Evolutionary conservation across 805 yeast genomes (phyloP), one percentile per base, ranked within the genome.

Genomic region (Spathaspora boniae): DNA sequence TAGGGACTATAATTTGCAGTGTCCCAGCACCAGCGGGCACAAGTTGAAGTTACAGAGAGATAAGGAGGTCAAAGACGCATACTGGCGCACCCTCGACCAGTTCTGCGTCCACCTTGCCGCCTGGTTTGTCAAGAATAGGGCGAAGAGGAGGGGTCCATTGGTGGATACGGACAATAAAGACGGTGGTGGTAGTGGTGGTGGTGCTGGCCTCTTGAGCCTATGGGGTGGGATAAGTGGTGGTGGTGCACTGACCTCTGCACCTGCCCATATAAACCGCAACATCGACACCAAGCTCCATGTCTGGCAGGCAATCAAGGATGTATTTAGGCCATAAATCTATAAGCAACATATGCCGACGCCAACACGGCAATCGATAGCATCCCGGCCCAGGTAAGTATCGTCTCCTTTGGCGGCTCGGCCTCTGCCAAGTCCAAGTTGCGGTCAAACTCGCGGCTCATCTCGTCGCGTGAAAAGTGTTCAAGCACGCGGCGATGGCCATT

Each of bases 401-500:
- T 22, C 25, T 11, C 25, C 12, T 11, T 12, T 4, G 5, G 16
- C 23, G 16, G n/a, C 25, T 29, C 15, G 38, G n/a, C 16, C 28
- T 30, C 30, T 25, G 34, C 20, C 23, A 56, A 41, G 35, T 37
- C 20, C 23, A 56, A 41, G 35, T 50, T 51, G 4, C 37, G 33
- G 33, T 39, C 33, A 38, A 66, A 61, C 23, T 55, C 51, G 31
- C 45, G 31, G 26, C 69, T 65, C 71, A 74, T 66, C 29, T 72
- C 58, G n/a, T 56, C 60, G 37, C 76, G 56, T 24, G 75, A 68
- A 39, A 76, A 76, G 2, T 58, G 43, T 5, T 53, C 43, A 3
- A 58, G 42, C 2, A 68, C 75, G 31, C 76, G 49, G 3, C 46
- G 29, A 26, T 50, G 40, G 3, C 72, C 73, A 35, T 65, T 65